Evolutionary conservation across 2,329 filamentous ascomycete genomes (phyloP), one percentile per base, ranked within the genome.

Genomic region (Stachybotrys elegans): DNA sequence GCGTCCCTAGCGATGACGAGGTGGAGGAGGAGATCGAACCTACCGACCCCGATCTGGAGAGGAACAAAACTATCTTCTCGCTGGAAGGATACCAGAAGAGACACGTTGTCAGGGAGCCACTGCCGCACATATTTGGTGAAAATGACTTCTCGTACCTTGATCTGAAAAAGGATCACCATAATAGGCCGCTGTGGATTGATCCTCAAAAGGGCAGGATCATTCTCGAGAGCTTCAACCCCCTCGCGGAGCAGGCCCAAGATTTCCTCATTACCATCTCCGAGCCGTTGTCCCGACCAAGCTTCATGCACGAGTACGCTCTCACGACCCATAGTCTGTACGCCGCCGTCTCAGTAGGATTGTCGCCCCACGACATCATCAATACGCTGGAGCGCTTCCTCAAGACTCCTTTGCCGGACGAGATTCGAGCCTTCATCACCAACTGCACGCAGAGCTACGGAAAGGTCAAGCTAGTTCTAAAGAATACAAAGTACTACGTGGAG

Each of bases 231-330:
- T 97, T 96, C 70, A 92, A 88, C 42, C 87, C 91, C 3, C 73
- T 93, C 45, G 90, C 92, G 45, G 79, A 85, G 45, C 85, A 91
- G 58, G 92, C 89, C 0, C 90, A 95, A 61, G 90, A 95, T 62
- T 95, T 98, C 61, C 73, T 98, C 47, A 95, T 94, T 56, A 95
- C 93, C 38, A 92, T 98, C 54, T 88, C 92, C 50, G 92, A 98
- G 69, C 93, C 92, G 16, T 75, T 92, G 47, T 96, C 91, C 27
- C 83, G 92, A 47, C 92, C 93, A 46, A 86, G 83, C 5, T 92
- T 90, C 59, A 80, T 97, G 51, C 93, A 97, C 70, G 92, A 98
- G 67, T 97, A 97, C 66, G 80, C 84, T 44, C 78, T 98, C 56
- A 96, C 90, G 3, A 83, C 87, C 20, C 91, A 97, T 67, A 95